Evolutionary conservation across 2,329 filamentous ascomycete species (phyloP).

Genomic region (Pseudogymnoascus sp.): DNA sequence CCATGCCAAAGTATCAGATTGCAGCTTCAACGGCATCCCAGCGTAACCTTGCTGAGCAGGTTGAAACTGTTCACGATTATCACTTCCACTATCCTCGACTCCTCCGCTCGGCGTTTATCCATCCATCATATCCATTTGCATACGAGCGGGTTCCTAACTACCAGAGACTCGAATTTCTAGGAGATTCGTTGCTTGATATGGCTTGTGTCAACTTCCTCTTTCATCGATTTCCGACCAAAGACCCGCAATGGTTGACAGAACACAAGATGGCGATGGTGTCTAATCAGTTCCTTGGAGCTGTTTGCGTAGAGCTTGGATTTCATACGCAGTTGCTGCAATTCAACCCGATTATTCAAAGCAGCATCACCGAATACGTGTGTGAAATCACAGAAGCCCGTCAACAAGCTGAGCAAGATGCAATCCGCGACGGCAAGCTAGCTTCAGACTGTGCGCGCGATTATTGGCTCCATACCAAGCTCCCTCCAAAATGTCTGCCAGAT

Average conservation of each 20-base stretch:
- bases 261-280: conserved; percentile 99
- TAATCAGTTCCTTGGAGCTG: conserved; percentile 82
- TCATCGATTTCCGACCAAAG: conserved; percentile 64
- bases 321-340: conserved; percentile 63
- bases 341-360: conserved; percentile 35
- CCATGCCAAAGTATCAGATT: conserved; percentile 63
- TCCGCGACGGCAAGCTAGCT: conserved; percentile 29
- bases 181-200: conserved; percentile 83
- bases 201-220: conserved; percentile 78
- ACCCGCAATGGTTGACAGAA: conserved; percentile 95
- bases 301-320: conserved; percentile 72
- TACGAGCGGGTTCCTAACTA: conserved; percentile 81
- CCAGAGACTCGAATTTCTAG: conserved; percentile 85
- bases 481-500: conserved; percentile 73
- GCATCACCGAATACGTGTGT: conserved; percentile 47
- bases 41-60: conserved; percentile 55
- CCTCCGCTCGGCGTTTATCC: conserved; percentile 76
- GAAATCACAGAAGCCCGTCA: conserved; percentile 49
- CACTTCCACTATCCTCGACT: conserved; percentile 69
- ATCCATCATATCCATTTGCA: conserved; percentile 69
- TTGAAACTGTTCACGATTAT: conserved; percentile 52
- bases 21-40: conserved; percentile 57
- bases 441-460: conserved; percentile 51
- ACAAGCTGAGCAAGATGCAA: conserved; percentile 29
- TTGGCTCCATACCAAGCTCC: conserved; percentile 56